These are phyloP conservation scores for Neopestalotiopsis sp. DNA, from an alignment of 2,329 filamentous ascomycete species.

Conservation along the genomic window DNA sequence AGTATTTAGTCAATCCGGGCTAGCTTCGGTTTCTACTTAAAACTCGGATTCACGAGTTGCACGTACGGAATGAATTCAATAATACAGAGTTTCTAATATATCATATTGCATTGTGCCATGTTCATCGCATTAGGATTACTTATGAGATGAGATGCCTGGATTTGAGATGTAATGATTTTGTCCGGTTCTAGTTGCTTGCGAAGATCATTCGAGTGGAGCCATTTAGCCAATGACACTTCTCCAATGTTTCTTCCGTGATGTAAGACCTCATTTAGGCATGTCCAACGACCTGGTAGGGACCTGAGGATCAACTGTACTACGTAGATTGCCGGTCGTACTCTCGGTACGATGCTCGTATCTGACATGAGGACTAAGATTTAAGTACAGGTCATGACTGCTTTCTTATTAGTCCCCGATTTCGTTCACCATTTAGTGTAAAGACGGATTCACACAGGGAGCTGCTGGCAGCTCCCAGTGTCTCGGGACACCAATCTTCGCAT, in stretches of 20 bases:
- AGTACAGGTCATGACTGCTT: neutral
- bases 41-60: too few species aligned
- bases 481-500: slow-evolving; percentile 19
- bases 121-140: too few species aligned
- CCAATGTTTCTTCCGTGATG: neutral
- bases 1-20: neutral
- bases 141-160: too few species aligned
- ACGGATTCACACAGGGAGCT: neutral
- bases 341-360: neutral
- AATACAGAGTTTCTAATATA: too few species aligned
- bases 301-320: neutral
- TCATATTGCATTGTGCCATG: too few species aligned
- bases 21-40: neutral
- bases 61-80: too few species aligned
- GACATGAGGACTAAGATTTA: neutral
- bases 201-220: neutral
- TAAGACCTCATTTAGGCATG: neutral
- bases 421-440: neutral
- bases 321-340: neutral
- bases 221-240: neutral
- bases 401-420: neutral
- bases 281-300: neutral
- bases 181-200: neutral
- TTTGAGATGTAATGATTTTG: neutral
- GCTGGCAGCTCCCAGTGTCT: neutral